Evolutionary conservation across 345 rosid genomes (phyloP).

Genomic region (Raphanus sativus): DNA sequence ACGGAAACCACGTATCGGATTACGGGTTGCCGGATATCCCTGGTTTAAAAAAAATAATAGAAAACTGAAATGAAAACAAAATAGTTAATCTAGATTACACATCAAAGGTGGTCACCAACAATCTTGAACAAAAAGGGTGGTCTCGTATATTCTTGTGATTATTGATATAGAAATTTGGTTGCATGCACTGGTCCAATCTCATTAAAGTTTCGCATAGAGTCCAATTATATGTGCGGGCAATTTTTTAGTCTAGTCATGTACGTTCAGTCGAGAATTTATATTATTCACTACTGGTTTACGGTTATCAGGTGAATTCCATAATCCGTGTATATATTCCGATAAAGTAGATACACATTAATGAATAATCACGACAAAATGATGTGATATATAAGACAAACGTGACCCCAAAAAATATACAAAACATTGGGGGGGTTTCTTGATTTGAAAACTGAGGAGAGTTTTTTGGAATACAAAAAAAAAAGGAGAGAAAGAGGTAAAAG

Average conservation of each 20-base stretch:
- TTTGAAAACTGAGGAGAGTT: conserved; percentile 28
- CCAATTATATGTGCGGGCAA: conserved; percentile 3
- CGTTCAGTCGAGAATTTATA: background rate
- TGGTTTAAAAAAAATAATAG: too few relatives aligned
- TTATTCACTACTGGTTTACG: conserved; percentile 17
- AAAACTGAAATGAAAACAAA: background rate
- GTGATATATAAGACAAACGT: conserved; percentile 32
- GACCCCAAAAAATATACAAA: conserved; percentile 23
- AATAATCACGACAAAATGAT: conserved; percentile 30
- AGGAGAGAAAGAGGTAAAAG: conserved; percentile 15
- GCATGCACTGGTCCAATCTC: conserved; percentile 17
- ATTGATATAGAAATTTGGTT: background rate
- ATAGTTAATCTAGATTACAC: background rate
- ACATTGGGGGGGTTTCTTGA: conserved; percentile 18
- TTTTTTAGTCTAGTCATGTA: conserved; percentile 9
- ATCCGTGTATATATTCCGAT: background rate
- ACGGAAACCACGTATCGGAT: too few relatives aligned
- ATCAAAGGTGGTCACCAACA: conserved; percentile 19
- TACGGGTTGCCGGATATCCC: too few relatives aligned
- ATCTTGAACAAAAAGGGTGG: background rate
- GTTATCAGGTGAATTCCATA: conserved; percentile 16
- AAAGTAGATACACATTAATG: conserved; percentile 1
- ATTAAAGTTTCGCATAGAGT: conserved; percentile 16
- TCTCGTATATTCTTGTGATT: background rate
- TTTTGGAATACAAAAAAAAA: conserved; percentile 34